Evolutionary conservation across 768 basidiomycete species (phyloP).

Genomic region (Imleria badia): DNA sequence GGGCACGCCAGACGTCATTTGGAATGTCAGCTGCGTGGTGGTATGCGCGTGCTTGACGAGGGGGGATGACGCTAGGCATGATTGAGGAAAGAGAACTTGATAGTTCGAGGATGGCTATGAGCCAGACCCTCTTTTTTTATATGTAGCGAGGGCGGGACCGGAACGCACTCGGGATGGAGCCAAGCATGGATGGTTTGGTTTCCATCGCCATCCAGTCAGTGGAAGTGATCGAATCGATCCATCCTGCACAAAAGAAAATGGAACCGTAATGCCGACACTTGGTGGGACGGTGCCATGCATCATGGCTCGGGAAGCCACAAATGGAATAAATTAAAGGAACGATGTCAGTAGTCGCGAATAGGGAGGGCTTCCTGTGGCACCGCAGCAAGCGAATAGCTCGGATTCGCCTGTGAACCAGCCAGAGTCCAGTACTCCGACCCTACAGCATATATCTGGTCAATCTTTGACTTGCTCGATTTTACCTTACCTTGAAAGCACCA

Average conservation of each 20-base stretch:
- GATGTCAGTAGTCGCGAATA: constrained; percentile 6
- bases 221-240: constrained; percentile 9
- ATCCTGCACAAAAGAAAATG: constrained; percentile 15
- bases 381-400: background rate
- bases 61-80: constrained; percentile 14
- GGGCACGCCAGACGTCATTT: constrained; percentile 27
- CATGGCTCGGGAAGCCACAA: background rate
- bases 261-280: background rate
- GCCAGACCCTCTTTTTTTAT: constrained; percentile 1
- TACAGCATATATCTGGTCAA: background rate
- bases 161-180: background rate
- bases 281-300: background rate
- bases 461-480: background rate
- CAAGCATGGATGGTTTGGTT: background rate
- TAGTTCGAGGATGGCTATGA: constrained; percentile 3
- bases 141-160: background rate
- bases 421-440: background rate
- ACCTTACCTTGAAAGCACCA: background rate
- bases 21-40: constrained; percentile 16
- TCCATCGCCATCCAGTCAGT: background rate
- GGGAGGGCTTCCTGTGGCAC: constrained; percentile 2
- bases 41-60: constrained; percentile 5
- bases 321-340: background rate
- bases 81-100: background rate
- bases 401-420: background rate